A percentile compares a stretch with the other conserved stretches of the same genome.
Conservation (phyloP, 2,329 filamentous ascomycete genomes). For the Chaetomium globosum region DNA sequence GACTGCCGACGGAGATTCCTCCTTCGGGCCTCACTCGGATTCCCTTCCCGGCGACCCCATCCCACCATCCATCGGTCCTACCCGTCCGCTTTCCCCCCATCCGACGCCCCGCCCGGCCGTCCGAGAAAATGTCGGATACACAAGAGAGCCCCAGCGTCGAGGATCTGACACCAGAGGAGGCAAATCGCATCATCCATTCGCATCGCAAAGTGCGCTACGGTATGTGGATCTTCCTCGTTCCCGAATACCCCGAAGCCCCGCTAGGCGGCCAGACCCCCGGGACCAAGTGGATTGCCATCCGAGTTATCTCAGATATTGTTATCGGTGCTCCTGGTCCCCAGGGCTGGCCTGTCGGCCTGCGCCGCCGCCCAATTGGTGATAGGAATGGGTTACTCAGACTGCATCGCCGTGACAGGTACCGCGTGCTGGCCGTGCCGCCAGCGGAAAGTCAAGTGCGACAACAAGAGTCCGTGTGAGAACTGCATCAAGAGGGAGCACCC, state of each 20-base stretch:
- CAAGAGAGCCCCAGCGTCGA: slow-evolving; percentile 54
- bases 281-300: slow-evolving; percentile 8
- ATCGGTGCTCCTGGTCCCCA: neutral
- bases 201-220: slow-evolving; percentile 70
- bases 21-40: slow-evolving; percentile 23
- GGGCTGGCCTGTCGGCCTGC: neutral
- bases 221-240: slow-evolving; percentile 46
- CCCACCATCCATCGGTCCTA: neutral
- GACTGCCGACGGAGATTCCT: slow-evolving; percentile 1
- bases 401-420: slow-evolving; percentile 49
- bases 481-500: slow-evolving; percentile 68
- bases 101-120: slow-evolving; percentile 5
- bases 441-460: slow-evolving; percentile 70
- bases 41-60: slow-evolving; percentile 3
- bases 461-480: slow-evolving; percentile 69
- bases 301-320: neutral
- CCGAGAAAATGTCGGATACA: slow-evolving; percentile 48
- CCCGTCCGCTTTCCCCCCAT: slow-evolving; percentile 7
- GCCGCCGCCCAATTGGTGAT: neutral
- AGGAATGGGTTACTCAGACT: slow-evolving; percentile 12
- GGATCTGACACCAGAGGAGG: slow-evolving; percentile 65
- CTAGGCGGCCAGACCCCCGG: slow-evolving; percentile 10
- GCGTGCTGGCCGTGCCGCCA: slow-evolving; percentile 70
- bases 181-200: slow-evolving; percentile 68
- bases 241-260: slow-evolving; percentile 15